Evolutionary conservation across 1,139 yeast genomes (phyloP), one percentile per base, ranked within the genome.

Genomic region (Scheffersomyces lignicola): DNA sequence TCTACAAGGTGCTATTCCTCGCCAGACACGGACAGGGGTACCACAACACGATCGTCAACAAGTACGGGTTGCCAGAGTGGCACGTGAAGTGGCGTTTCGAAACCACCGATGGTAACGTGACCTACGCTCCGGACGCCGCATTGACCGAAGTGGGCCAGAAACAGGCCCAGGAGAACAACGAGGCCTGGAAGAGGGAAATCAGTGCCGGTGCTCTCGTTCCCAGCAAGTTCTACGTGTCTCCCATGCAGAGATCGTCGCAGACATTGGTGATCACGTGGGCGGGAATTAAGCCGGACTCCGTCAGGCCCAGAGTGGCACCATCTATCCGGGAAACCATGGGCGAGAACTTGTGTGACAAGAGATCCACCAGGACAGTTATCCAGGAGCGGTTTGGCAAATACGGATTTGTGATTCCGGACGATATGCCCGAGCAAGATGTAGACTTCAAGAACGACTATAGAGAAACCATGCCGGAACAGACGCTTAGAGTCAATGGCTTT

Each of bases 1-100:
- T 51, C 18, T 80, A 82, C 54, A 83, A 83, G 51, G 52, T 83
- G 32, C 46, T 83, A 12, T 74, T 78, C 36, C 64, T 81, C 34
- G 89, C 87, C 2, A 70, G 94, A 47, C 94, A 85, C 47, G 94
- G 94, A 7, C 86, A 84, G 56, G 94, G 94, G 0, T 78, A 65
- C 55, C 94, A 85, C 52, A 85, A 85, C 45, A 62, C 69, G 20
- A 79, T 79, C 7, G 76, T 78, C 26, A 60, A 60, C 24, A 71
- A 73, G 40, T 82, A 81, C 51, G 88, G 89, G 7, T 51, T 66
- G 23, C 62, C 67, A 7, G 75, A 58, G 28, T 83, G 90, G 90
- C 68, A 77, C 47, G 56, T 55, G 1, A 69, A 79, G 40, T 82
- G 84, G 83, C 69, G 81, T 24, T 62, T 60, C 34, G 44, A 71